phyloP scores from a whole-genome alignment of 1,284 basidiomycete genomes.

The Cutaneotrichosporon sp. region DNA sequence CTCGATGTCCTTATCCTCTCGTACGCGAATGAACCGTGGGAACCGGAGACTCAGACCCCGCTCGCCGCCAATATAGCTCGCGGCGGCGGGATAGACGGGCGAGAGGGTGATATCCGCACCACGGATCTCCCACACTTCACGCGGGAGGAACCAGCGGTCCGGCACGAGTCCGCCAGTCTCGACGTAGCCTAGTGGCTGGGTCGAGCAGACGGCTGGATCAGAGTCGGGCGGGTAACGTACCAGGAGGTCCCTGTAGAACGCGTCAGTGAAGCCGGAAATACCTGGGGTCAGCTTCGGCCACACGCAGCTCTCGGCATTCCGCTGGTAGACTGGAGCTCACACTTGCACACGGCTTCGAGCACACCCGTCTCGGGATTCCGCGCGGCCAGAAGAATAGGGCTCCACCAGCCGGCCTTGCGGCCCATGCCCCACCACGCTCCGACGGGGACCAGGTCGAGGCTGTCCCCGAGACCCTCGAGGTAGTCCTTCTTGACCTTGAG shows the following conservation, averaged over 20 bases:
- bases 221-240: conserved; percentile 64
- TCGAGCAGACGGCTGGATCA: conserved; percentile 61
- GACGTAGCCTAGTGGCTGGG: conserved; percentile 62
- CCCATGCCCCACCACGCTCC: conserved; percentile 91
- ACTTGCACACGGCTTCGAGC: conserved; percentile 82
- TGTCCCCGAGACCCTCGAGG: conserved; percentile 57
- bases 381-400: conserved; percentile 78
- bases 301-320: background rate
- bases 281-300: conserved; percentile 21
- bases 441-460: conserved; percentile 64
- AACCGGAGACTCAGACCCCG: conserved; percentile 69
- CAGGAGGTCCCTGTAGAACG: conserved; percentile 73
- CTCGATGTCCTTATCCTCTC: conserved; percentile 60
- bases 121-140: conserved; percentile 87
- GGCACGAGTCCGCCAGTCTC: conserved; percentile 74
- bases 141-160: conserved; percentile 78
- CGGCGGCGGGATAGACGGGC: conserved; percentile 80
- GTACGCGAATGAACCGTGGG: conserved; percentile 56
- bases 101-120: conserved; percentile 88
- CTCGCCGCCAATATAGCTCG: conserved; percentile 64
- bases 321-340: conserved; percentile 43
- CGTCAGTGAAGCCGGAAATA: conserved; percentile 75
- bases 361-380: conserved; percentile 70
- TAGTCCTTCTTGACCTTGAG: conserved; percentile 74
- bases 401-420: conserved; percentile 91